A percentile compares a stretch with the other conserved stretches of the same genome.
Evolutionary conservation across 2,329 filamentous ascomycete genomes (phyloP).

Genomic region (Penicillium paneum): DNA sequence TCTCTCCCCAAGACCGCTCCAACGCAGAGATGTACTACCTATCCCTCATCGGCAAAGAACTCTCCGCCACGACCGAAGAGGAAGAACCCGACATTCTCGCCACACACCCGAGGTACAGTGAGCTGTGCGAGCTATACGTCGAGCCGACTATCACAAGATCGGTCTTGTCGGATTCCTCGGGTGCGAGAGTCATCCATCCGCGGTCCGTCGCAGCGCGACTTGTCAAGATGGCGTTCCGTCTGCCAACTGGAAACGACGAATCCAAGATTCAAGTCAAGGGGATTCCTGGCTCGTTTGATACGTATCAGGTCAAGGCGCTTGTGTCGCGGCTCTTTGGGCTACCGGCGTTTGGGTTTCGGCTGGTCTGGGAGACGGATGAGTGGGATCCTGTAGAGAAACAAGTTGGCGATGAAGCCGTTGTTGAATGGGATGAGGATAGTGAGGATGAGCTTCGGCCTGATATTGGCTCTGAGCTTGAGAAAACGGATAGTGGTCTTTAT

Average conservation of each 20-base stretch:
- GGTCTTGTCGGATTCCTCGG: constrained; percentile 34
- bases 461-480: constrained; percentile 9
- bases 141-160: constrained; percentile 62
- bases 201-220: constrained; percentile 79
- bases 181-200: constrained; percentile 55
- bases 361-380: constrained; percentile 89
- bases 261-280: constrained; percentile 44
- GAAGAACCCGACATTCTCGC: constrained; percentile 55
- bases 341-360: constrained; percentile 59
- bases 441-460: constrained; percentile 23
- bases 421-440: constrained; percentile 47
- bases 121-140: constrained; percentile 74
- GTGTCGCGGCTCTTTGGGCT: constrained; percentile 68
- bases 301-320: constrained; percentile 78
- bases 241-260: constrained; percentile 28
- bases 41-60: constrained; percentile 72
- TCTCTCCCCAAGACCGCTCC: constrained; percentile 69
- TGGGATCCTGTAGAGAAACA: constrained; percentile 73
- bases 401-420: constrained; percentile 52
- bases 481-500: constrained; percentile 13
- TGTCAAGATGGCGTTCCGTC: constrained; percentile 60
- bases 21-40: constrained; percentile 96
- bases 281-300: constrained; percentile 72
- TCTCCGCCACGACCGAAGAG: constrained; percentile 45
- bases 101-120: constrained; percentile 67